Conservation (phyloP, 495 filamentous ascomycete genomes). For the Neurospora tetraspora region DNA sequence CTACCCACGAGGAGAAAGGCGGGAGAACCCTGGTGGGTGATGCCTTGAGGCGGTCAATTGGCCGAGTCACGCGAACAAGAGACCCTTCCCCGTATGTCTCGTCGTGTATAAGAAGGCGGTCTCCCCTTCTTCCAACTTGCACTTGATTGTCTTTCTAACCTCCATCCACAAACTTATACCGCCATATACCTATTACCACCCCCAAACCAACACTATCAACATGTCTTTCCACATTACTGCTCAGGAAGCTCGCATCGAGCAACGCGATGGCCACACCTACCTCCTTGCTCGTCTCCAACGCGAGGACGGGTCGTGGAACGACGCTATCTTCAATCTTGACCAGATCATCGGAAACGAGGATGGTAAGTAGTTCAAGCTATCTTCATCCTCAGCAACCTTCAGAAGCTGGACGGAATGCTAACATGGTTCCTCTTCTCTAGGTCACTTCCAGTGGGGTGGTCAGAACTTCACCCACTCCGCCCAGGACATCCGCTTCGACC, state of each 20-base stretch:
- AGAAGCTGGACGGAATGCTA: neutral
- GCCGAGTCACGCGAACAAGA: neutral
- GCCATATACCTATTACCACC: neutral
- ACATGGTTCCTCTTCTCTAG: constrained; percentile 12
- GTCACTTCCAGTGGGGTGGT: constrained; percentile 36
- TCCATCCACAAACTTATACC: neutral
- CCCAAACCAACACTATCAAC: neutral
- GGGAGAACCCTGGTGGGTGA: neutral
- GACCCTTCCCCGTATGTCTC: neutral
- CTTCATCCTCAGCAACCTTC: neutral
- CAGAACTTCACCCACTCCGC: constrained; percentile 30
- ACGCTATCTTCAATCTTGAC: constrained; percentile 34
- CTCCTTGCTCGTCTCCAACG: constrained; percentile 26
- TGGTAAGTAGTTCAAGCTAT: constrained; percentile 17
- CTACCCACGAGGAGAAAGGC: neutral
- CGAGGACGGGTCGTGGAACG: constrained; percentile 19
- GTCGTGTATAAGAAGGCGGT: neutral
- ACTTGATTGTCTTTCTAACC: neutral
- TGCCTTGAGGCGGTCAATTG: neutral
- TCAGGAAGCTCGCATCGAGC: constrained; percentile 25
- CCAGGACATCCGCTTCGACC: constrained; percentile 25
- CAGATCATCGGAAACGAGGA: constrained; percentile 33
- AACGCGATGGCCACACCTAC: constrained; percentile 23
- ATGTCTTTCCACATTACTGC: constrained; percentile 36
- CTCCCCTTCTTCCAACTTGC: neutral